Percentiles rank a stretch among this genome's conserved stretches.
Evolutionary conservation across 371 early-diverging fungal species (phyloP).

Genomic region (Zychaea mexicana): DNA sequence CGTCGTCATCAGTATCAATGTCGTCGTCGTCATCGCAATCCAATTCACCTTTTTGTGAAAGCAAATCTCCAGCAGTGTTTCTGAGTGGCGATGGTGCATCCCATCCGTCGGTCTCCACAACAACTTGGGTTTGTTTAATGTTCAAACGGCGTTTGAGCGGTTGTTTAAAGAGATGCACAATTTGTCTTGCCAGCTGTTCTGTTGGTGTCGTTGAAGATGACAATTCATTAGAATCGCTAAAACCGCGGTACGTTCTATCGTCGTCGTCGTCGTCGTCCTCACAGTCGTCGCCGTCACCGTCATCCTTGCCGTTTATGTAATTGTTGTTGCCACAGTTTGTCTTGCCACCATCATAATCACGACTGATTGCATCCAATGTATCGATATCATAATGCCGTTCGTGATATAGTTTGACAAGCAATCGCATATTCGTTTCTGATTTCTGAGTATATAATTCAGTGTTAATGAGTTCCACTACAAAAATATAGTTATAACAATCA

Average conservation of each 20-base stretch:
- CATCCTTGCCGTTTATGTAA: not conserved
- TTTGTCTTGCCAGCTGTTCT: conserved; percentile 4
- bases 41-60: not conserved
- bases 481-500: no score
- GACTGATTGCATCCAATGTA: conserved; percentile 17
- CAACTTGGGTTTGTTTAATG: not conserved
- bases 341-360: not conserved
- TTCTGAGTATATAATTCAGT: conserved; percentile 30
- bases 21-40: conserved; percentile 1
- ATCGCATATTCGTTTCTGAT: conserved; percentile 58
- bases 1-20: conserved; percentile 31
- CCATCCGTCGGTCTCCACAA: conserved; percentile 29
- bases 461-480: no score
- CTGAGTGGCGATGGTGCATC: conserved; percentile 14
- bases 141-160: not conserved
- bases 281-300: not conserved
- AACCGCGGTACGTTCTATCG: no score
- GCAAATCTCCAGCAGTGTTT: not conserved
- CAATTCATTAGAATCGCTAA: no score
- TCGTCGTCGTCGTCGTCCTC: conserved; percentile 5
- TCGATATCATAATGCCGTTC: conserved; percentile 56
- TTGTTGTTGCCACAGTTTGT: not conserved
- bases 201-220: no score
- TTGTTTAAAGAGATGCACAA: conserved; percentile 10
- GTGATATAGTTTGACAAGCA: conserved; percentile 64